Conservation (phyloP, 148 eudicot species). For the Camellia japonica region DNA sequence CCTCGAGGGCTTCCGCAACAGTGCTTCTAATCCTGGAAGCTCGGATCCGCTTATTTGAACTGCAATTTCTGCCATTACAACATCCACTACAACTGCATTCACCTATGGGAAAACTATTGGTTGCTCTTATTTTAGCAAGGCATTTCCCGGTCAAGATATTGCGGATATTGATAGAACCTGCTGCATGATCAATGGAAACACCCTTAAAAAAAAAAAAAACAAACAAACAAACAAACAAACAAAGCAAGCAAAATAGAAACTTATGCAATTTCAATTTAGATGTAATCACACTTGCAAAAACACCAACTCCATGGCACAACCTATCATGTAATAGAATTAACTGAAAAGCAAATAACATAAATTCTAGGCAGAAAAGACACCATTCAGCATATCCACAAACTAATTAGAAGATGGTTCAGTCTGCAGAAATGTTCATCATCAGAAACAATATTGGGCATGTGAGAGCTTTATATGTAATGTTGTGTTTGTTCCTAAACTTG, state of each 20-base stretch:
- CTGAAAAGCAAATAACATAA: not conserved
- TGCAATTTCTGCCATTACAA: conserved; percentile 35
- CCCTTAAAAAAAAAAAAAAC: not conserved
- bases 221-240: not conserved
- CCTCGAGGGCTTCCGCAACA: conserved; percentile 83
- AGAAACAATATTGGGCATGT: not conserved
- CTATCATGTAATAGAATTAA: not conserved
- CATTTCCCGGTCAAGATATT: conserved; percentile 94
- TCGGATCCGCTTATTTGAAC: conserved; percentile 52
- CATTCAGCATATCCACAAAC: not conserved
- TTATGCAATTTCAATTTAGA: not conserved
- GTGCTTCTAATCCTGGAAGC: conserved; percentile 56
- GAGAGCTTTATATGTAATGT: not conserved
- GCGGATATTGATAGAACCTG: conserved; percentile 89
- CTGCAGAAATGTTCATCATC: not conserved
- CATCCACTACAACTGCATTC: conserved; percentile 43
- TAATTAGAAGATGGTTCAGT: not conserved
- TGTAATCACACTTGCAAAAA: not conserved
- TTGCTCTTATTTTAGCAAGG: conserved; percentile 82
- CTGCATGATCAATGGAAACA: conserved; percentile 39
- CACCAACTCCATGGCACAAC: not conserved
- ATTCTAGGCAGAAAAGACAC: not conserved
- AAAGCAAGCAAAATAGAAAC: conserved; percentile 6
- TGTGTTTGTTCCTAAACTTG: not conserved
- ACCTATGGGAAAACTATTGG: conserved; percentile 38